Evolutionary conservation across 768 basidiomycete genomes (phyloP).

Genomic region (Tulasnella sp.): DNA sequence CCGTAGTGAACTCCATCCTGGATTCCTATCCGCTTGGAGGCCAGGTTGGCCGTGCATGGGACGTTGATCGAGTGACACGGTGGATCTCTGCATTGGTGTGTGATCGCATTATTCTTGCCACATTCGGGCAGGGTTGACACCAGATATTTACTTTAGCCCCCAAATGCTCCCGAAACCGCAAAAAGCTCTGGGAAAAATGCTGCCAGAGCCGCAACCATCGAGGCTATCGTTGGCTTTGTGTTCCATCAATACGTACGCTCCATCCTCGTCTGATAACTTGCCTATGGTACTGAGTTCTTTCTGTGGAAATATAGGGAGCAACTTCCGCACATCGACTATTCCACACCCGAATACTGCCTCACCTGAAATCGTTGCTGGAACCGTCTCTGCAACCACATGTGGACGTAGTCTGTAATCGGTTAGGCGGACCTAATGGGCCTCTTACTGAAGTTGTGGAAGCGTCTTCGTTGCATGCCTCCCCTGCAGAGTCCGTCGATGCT

Average conservation of each 20-base stretch:
- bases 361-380: constrained; percentile 28
- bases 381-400: constrained; percentile 8
- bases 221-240: constrained; percentile 70
- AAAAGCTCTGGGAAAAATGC: constrained; percentile 13
- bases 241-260: constrained; percentile 73
- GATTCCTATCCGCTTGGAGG: constrained; percentile 71
- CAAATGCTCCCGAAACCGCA: constrained; percentile 4
- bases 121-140: not conserved
- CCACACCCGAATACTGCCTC: constrained; percentile 44
- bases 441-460: not conserved
- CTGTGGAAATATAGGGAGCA: constrained; percentile 39
- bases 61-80: constrained; percentile 63
- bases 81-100: constrained; percentile 58
- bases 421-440: constrained; percentile 17
- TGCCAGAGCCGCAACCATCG: constrained; percentile 70
- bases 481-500: not conserved
- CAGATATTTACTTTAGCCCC: not conserved
- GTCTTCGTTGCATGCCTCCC: not conserved
- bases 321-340: constrained; percentile 41
- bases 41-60: constrained; percentile 71
- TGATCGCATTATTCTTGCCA: not conserved
- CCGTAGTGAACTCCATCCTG: constrained; percentile 53
- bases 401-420: constrained; percentile 2
- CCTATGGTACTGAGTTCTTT: constrained; percentile 21
- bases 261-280: constrained; percentile 29